These are phyloP conservation scores for Arthrocladium fulminans DNA, from an alignment of 2,329 filamentous ascomycete genomes.

Conservation along the genomic window DNA sequence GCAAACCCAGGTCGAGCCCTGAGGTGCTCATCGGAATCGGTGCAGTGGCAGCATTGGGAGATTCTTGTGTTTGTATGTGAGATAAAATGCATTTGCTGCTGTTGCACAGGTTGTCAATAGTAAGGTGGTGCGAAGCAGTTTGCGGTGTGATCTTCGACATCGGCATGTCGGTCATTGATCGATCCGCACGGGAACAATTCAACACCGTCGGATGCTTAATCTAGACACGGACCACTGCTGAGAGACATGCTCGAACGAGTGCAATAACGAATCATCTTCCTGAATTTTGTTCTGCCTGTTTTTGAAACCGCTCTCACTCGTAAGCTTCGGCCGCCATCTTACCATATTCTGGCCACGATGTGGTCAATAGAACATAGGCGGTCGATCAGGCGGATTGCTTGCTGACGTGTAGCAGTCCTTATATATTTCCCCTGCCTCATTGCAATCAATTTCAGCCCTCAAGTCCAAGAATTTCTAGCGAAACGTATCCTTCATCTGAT, in stretches of 20 bases:
- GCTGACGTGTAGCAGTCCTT: slow-evolving; percentile 1
- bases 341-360: neutral
- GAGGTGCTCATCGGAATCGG: too few relatives aligned
- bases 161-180: neutral
- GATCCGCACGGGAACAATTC: neutral
- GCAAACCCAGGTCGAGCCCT: too few relatives aligned
- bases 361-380: slow-evolving; percentile 9
- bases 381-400: slow-evolving; percentile 12
- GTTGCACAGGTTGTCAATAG: too few relatives aligned
- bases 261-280: neutral
- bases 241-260: neutral
- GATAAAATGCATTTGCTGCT: too few relatives aligned
- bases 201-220: slow-evolving; percentile 1
- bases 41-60: too few relatives aligned
- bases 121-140: too few relatives aligned
- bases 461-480: too few relatives aligned
- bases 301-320: neutral
- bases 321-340: slow-evolving; percentile 2
- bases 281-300: slow-evolving; percentile 2
- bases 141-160: neutral
- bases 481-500: too few relatives aligned
- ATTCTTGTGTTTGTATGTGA: too few relatives aligned
- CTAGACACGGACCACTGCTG: too few relatives aligned
- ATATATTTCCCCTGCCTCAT: neutral
- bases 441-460: neutral